Percentiles rank a stretch among this genome's conserved stretches.
Conservation (phyloP, 106 monocot species). For the Platanthera guangdongensis region DNA sequence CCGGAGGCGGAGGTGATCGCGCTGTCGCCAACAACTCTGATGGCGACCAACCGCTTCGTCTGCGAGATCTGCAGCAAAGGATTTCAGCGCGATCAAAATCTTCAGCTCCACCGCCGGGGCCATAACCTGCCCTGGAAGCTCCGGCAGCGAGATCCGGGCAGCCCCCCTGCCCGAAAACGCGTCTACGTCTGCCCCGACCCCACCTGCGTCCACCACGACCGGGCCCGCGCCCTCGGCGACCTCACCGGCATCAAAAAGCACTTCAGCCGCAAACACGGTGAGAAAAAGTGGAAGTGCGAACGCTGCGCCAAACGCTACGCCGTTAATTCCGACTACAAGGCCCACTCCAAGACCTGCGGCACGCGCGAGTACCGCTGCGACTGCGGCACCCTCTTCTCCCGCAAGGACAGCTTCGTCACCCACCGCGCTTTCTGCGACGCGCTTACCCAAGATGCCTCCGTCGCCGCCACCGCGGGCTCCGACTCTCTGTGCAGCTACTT, state of each 20-base stretch:
- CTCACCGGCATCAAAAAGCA: slow-evolving; percentile 82
- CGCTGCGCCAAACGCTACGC: slow-evolving; percentile 9
- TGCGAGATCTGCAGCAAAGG: slow-evolving; percentile 14
- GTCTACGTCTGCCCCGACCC: slow-evolving; percentile 60
- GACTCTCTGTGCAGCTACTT: background rate
- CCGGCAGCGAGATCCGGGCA: background rate
- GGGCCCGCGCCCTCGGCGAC: slow-evolving; percentile 64
- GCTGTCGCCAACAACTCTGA: background rate
- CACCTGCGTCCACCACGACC: slow-evolving; percentile 79
- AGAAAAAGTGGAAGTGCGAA: slow-evolving; percentile 87
- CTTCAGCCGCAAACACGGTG: slow-evolving; percentile 72
- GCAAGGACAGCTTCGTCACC: slow-evolving; percentile 83
- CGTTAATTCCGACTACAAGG: slow-evolving; percentile 5
- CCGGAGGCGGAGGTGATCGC: slow-evolving; percentile 11
- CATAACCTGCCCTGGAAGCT: slow-evolving; percentile 9
- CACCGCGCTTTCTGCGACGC: slow-evolving; percentile 85
- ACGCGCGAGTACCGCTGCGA: slow-evolving; percentile 10
- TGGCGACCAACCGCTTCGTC: slow-evolving; percentile 10
- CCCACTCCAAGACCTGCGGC: slow-evolving; percentile 11
- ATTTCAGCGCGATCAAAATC: slow-evolving; percentile 8
- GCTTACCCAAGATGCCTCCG: slow-evolving; percentile 40
- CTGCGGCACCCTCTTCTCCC: slow-evolving; percentile 14
- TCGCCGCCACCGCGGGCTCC: background rate
- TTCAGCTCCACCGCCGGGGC: slow-evolving; percentile 10
- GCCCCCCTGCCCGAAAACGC: background rate